Base-by-base conservation (phyloP, 1,284 basidiomycete genomes). In the Porodaedalea pini region DNA sequence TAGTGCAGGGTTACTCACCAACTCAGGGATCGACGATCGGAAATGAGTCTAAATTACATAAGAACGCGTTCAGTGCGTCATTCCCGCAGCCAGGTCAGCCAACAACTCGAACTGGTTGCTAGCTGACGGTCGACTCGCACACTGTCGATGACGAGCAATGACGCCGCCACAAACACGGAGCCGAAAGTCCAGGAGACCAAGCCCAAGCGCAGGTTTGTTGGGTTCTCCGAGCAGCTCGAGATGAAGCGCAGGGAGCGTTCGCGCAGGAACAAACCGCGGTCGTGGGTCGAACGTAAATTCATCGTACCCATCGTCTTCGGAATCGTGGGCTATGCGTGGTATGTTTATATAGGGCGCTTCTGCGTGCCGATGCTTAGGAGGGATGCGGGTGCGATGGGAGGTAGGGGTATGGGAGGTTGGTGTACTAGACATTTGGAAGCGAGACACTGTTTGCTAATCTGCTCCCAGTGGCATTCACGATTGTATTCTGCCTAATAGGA, bases 291-390 rank as follows among this genome's bases (percentile, higher is more conserved):
- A 25, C 78, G 75, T 62, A 88, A 88, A 71, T 64, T 85, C 43
- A 75, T 81, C 64, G 73, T 88, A 7, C 73, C 67, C 5, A 48
- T 87, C 0, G 78, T 80, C 0, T 23, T 77, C 17, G 83, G 71
- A 0, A 75, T 87, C 57, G 80, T 85, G 61, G 79, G 66, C 0
- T 87, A 86, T 65, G 65, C 81, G 1, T 81, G 73, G 56, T 92
- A 92, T 70, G 89, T 90, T 7, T 87, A 86, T 63, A 77, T 89
- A 40, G 86, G 78, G 1, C 69, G 83, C 36, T 73, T 90, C 2
- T 86, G 83, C 63, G 73, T 83, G 15, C 81, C 83, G 2, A 82
- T 87, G 76, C 78, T 90, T 21, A 75, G 73, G 63, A 64, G 67
- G 32, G 69, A 72, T 48, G 62, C 61, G 7, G 68, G 68, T 3